Conservation (phyloP, 2,329 filamentous ascomycete genomes). For the Venturiaceae sp. region DNA sequence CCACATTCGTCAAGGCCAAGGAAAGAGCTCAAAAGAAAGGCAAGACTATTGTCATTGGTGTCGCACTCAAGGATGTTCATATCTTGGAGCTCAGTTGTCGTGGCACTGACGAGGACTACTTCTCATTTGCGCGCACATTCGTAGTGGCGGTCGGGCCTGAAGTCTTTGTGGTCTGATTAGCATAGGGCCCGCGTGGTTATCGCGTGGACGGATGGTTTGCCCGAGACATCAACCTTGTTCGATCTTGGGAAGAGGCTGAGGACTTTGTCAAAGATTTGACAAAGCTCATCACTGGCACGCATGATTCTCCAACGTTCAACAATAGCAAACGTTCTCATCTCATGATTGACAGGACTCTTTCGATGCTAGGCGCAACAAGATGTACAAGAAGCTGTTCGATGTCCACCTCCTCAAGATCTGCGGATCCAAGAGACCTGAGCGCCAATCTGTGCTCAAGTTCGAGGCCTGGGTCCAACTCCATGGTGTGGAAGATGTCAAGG, state of each 20-base stretch:
- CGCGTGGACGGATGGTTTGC: not conserved
- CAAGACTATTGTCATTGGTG: not conserved
- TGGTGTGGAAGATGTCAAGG: constrained; percentile 4
- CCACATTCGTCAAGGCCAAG: not conserved
- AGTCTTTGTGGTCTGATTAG: not conserved
- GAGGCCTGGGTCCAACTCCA: constrained; percentile 4
- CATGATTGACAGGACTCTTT: not conserved
- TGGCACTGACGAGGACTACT: not conserved
- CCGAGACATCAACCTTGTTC: not conserved
- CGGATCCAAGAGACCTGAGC: constrained; percentile 3
- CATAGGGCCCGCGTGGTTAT: not conserved
- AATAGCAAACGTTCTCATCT: not conserved
- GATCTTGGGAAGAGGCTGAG: constrained; percentile 3
- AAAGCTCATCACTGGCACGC: not conserved
- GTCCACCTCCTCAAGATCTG: constrained; percentile 3
- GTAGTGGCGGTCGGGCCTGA: not conserved
- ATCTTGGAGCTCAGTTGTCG: not conserved
- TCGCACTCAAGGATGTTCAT: not conserved
- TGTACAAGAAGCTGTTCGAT: constrained; percentile 8
- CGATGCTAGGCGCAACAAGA: constrained; percentile 1
- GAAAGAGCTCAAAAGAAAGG: not conserved
- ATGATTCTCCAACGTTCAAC: not conserved
- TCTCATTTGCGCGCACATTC: not conserved
- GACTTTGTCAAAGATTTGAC: not conserved
- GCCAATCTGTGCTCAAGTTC: not conserved